phyloP scores from a whole-genome alignment of 495 filamentous ascomycete species.

The Penicillium arizonense region DNA sequence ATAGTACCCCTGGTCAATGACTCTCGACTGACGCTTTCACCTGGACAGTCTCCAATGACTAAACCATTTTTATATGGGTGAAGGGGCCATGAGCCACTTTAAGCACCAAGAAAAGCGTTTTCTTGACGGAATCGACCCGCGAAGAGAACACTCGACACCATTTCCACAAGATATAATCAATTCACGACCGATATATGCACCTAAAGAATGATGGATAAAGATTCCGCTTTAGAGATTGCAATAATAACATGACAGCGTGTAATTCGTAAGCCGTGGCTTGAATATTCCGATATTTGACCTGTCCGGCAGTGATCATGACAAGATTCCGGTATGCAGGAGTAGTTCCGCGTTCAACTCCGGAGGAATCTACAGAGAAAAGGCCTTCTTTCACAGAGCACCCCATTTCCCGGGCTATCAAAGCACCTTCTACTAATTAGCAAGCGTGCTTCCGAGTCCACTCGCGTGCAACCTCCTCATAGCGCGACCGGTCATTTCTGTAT shows the following conservation, averaged over 20 bases:
- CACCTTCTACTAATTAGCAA: background rate
- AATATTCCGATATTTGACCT: background rate
- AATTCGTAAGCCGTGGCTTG: background rate
- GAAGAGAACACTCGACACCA: too few relatives aligned
- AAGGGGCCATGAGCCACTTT: too few relatives aligned
- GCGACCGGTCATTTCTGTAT: conserved; percentile 67
- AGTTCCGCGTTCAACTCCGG: background rate
- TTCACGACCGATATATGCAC: too few relatives aligned
- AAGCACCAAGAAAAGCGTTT: too few relatives aligned
- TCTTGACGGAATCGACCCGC: too few relatives aligned
- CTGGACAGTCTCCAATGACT: too few relatives aligned
- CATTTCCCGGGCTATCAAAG: background rate
- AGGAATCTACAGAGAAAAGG: background rate
- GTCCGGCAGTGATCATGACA: background rate
- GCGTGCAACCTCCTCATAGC: conserved; percentile 80
- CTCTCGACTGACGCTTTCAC: too few relatives aligned
- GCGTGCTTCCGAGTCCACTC: conserved; percentile 84
- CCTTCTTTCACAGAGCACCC: background rate
- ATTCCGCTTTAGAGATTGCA: background rate
- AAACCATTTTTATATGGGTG: too few relatives aligned
- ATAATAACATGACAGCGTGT: background rate
- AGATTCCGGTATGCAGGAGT: background rate
- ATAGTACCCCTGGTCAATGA: too few relatives aligned
- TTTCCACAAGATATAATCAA: too few relatives aligned
- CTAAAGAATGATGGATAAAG: background rate